These are phyloP conservation scores for Tardiomyces digboiensis DNA, from an alignment of 1,139 yeast genomes.

Conservation along the genomic window DNA sequence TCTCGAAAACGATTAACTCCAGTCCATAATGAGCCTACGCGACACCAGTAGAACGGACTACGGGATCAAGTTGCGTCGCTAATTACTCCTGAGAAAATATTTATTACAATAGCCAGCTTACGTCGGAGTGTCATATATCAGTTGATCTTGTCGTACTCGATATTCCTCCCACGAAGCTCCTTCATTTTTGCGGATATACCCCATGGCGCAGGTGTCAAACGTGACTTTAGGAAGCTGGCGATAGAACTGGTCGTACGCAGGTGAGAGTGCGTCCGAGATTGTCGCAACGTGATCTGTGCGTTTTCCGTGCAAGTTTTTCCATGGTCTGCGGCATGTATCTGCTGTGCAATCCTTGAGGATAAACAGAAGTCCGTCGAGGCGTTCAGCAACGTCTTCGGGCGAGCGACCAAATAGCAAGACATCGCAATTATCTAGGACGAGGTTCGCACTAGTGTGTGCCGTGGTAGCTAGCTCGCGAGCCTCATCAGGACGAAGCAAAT, in stretches of 20 bases:
- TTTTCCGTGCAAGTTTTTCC: constrained; percentile 3
- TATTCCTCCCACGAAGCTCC: background rate
- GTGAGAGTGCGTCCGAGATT: background rate
- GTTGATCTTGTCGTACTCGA: background rate
- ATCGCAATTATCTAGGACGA: background rate
- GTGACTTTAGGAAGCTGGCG: background rate
- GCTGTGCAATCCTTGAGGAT: constrained; percentile 5
- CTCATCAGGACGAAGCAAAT: constrained; percentile 1
- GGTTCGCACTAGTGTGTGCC: background rate
- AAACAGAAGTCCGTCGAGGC: constrained; percentile 4
- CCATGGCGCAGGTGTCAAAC: background rate
- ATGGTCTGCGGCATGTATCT: constrained; percentile 3
- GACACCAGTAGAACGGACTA: background rate
- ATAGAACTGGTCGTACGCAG: background rate
- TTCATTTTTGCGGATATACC: background rate
- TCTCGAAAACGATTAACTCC: background rate
- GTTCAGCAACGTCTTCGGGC: constrained; percentile 1
- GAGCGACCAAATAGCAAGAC: constrained; percentile 2
- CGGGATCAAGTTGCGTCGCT: too few relatives aligned
- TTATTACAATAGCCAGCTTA: too few relatives aligned
- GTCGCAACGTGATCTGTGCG: background rate
- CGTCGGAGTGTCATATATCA: background rate
- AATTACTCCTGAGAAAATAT: too few relatives aligned
- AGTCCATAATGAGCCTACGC: background rate
- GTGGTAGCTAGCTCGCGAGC: background rate